phyloP scores from a whole-genome alignment of 2,329 filamentous ascomycete genomes.

The Botryotinia globosa region DNA sequence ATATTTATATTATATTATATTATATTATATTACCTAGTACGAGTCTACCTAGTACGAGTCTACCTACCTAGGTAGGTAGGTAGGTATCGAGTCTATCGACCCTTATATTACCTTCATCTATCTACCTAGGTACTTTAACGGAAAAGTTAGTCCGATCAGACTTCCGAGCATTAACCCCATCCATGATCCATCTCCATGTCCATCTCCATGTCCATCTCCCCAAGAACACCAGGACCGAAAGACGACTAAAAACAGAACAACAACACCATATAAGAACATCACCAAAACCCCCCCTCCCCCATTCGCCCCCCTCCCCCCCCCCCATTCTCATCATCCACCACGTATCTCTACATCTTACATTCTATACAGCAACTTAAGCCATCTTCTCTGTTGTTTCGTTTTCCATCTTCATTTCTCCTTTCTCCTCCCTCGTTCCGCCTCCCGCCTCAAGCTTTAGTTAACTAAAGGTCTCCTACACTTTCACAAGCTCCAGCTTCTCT shows the following conservation, averaged over 20 bases:
- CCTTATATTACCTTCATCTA: neutral
- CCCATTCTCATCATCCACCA: neutral
- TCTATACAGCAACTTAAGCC: neutral
- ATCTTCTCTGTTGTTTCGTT: neutral
- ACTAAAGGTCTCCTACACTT: neutral
- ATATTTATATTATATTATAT: too few species aligned
- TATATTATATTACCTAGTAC: too few species aligned
- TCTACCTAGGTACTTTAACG: neutral
- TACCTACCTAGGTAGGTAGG: too few species aligned
- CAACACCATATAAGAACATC: conserved; percentile 12
- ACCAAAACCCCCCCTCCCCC: neutral
- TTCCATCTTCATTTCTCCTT: neutral
- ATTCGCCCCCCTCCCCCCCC: neutral
- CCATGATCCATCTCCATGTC: neutral
- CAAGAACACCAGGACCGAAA: neutral
- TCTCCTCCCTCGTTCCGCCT: neutral
- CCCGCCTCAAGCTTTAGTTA: neutral
- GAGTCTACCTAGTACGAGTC: too few species aligned
- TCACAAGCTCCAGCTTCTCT: neutral
- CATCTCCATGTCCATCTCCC: neutral
- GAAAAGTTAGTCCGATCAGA: neutral
- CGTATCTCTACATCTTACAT: neutral
- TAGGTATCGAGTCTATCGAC: neutral
- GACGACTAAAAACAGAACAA: conserved; percentile 11
- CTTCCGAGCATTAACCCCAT: neutral